phyloP scores from a whole-genome alignment of 495 filamentous ascomycete species.

The Aspergillus conjunctus region DNA sequence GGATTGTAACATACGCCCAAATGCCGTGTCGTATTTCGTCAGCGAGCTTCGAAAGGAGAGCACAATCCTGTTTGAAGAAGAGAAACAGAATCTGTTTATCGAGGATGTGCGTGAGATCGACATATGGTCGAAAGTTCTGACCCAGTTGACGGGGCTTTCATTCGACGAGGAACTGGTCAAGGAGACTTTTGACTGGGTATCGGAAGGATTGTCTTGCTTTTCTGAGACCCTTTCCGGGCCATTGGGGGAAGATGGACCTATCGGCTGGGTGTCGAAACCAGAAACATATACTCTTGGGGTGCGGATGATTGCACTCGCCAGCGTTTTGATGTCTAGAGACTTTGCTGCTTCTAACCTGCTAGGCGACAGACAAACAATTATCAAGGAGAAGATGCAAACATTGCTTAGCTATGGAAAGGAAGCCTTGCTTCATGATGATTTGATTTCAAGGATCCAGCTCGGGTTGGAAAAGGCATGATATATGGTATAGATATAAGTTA shows the following conservation, averaged over 20 bases:
- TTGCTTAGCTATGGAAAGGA: conserved; percentile 29
- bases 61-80: conserved; percentile 76
- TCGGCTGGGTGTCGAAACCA: conserved; percentile 74
- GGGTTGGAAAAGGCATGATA: conserved; percentile 26
- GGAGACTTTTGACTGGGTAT: conserved; percentile 55
- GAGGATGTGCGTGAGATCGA: conserved; percentile 73
- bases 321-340: conserved; percentile 47
- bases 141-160: conserved; percentile 27
- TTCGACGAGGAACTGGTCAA: conserved; percentile 30
- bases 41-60: conserved; percentile 58
- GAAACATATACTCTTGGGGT: conserved; percentile 70
- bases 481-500: conserved; percentile 20
- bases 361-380: conserved; percentile 21
- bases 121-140: conserved; percentile 60
- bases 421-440: conserved; percentile 39
- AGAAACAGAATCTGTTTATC: conserved; percentile 89
- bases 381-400: conserved; percentile 27
- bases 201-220: conserved; percentile 56
- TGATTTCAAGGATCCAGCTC: conserved; percentile 35
- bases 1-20: conserved; percentile 14
- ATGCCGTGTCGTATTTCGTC: conserved; percentile 51
- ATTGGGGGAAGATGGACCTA: conserved; percentile 56
- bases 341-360: conserved; percentile 36
- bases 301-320: conserved; percentile 49
- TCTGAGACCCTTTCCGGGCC: conserved; percentile 29